Conservation (phyloP, 768 basidiomycete species). For the Pleurotus citrinopileatus region DNA sequence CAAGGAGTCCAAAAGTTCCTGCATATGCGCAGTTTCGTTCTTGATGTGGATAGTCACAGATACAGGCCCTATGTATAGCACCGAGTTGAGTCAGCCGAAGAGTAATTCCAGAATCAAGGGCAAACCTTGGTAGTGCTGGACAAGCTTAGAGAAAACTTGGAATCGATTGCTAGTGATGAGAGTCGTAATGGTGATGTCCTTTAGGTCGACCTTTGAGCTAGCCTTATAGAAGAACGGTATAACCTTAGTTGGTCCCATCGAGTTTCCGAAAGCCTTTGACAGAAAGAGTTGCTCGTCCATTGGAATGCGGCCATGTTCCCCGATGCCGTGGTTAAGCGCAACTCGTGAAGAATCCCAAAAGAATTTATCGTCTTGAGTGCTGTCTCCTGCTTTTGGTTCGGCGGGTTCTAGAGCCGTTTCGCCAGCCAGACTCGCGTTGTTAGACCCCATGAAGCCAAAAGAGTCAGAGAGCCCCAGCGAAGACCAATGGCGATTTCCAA, state of each 20-base stretch:
- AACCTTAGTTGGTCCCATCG: slow-evolving; percentile 71
- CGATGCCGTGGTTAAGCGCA: slow-evolving; percentile 31
- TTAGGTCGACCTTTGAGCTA: slow-evolving; percentile 45
- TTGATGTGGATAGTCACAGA: slow-evolving; percentile 81
- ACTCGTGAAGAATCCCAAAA: slow-evolving; percentile 32
- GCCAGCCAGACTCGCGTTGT: slow-evolving; percentile 13
- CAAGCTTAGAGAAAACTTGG: slow-evolving; percentile 67
- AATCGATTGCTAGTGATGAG: slow-evolving; percentile 80
- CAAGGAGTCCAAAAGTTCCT: slow-evolving; percentile 56
- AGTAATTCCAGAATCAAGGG: slow-evolving; percentile 1
- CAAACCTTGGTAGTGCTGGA: slow-evolving; percentile 73
- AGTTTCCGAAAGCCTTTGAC: slow-evolving; percentile 66
- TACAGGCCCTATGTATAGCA: slow-evolving; percentile 58
- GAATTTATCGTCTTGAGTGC: slow-evolving; percentile 17
- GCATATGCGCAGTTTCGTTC: slow-evolving; percentile 42
- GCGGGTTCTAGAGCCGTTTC: slow-evolving; percentile 11
- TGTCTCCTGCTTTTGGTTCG: slow-evolving; percentile 1
- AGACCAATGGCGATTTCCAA: slow-evolving; percentile 14
- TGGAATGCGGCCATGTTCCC: slow-evolving; percentile 26
- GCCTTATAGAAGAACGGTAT: slow-evolving; percentile 83
- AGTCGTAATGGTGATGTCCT: slow-evolving; percentile 84
- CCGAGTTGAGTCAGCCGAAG: not conserved
- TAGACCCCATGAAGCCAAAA: slow-evolving; percentile 14
- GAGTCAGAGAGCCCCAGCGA: slow-evolving; percentile 17
- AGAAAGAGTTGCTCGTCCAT: slow-evolving; percentile 53